Percentiles rank a stretch among this genome's conserved stretches.
phyloP scores from a whole-genome alignment of 495 filamentous ascomycete species.

The Aspergillus olivimuriae region DNA sequence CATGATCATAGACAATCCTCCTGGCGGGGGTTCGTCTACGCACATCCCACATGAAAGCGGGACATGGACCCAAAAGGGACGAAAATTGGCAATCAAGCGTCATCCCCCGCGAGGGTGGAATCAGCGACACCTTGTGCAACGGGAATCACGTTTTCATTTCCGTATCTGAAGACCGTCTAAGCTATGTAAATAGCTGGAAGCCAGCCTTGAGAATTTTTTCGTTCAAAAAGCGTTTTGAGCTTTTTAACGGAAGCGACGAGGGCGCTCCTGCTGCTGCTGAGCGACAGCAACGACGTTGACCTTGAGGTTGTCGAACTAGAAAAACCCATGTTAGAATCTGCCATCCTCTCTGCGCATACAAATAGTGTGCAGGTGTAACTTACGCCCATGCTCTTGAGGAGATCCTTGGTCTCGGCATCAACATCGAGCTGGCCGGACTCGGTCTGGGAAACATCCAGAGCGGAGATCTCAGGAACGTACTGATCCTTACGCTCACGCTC shows the following conservation, averaged over 20 bases:
- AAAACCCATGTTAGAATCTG: too few species aligned
- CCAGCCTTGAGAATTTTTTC: conserved; percentile 17
- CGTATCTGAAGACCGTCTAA: conserved; percentile 34
- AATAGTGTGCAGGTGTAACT: conserved; percentile 38
- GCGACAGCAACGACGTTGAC: conserved; percentile 87
- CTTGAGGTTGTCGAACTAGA: conserved; percentile 92
- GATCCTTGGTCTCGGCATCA: conserved; percentile 94
- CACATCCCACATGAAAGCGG: conserved; percentile 8
- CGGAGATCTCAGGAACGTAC: conserved; percentile 98
- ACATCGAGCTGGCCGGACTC: conserved; percentile 92
- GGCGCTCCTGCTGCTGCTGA: conserved; percentile 85
- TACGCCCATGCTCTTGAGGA: conserved; percentile 97
- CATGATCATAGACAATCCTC: background rate
- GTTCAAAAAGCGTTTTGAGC: conserved; percentile 13
- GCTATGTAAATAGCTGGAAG: conserved; percentile 24
- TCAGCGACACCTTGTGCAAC: conserved; percentile 82
- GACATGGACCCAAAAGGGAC: conserved; percentile 31
- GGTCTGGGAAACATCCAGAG: conserved; percentile 91
- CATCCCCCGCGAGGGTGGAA: conserved; percentile 61
- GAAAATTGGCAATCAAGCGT: conserved; percentile 87
- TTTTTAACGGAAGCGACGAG: conserved; percentile 52
- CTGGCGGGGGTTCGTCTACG: conserved; percentile 5
- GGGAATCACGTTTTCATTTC: conserved; percentile 58
- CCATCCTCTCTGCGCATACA: too few species aligned
- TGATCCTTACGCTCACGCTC: conserved; percentile 99